Base-by-base conservation (phyloP, 768 basidiomycete species). In the Leccinum arenicola region DNA sequence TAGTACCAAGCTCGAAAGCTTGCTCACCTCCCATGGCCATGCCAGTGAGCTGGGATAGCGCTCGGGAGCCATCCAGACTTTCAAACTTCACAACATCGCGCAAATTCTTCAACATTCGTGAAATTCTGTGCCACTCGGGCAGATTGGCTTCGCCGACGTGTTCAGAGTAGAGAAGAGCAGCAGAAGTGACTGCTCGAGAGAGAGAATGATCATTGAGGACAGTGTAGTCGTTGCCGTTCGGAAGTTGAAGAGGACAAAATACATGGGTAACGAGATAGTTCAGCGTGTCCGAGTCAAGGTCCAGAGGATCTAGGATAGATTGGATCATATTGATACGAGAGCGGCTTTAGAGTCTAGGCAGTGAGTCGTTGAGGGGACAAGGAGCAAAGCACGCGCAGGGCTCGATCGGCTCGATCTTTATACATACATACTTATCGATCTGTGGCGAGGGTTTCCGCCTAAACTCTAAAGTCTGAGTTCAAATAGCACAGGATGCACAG, bases 171-270 rank as follows among this genome's bases (percentile, higher is more conserved):
- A 58, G 54, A n/a, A 19, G 14, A 1, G 73, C 70, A 53, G 60
- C 63, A 3, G 63, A 33, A 1, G 65, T 50, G 3, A 73, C 62
- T 10, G 63, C 57, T 17, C 52, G 10, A 43, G 68, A 66, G 1
- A 79, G 59, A 4, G 62, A 57, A 31, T 63, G 63, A 4, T 77
- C 73, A 15, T 66, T 64, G 6, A 58, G 35, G 50, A 11, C 75
- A 31, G 17, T 51, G 17, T 51, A 17, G n/a, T 51, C 50, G 11
- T 80, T 74, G 9, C 66, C 54, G 49, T 77, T 69, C 1, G 78
- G 78, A 7, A 78, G 63, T 36, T 72, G 66, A 0, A 75, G 73
- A 3, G 79, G 79, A 14, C 77, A 59, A 61, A 80, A 77, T 0
- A 81, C 66, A 57, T 80, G 79, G 35, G 73, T 71, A 35, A 78